These are phyloP conservation scores for Entomortierella chlamydospora DNA, from an alignment of 192 early-diverging fungal species.

Conservation along the genomic window DNA sequence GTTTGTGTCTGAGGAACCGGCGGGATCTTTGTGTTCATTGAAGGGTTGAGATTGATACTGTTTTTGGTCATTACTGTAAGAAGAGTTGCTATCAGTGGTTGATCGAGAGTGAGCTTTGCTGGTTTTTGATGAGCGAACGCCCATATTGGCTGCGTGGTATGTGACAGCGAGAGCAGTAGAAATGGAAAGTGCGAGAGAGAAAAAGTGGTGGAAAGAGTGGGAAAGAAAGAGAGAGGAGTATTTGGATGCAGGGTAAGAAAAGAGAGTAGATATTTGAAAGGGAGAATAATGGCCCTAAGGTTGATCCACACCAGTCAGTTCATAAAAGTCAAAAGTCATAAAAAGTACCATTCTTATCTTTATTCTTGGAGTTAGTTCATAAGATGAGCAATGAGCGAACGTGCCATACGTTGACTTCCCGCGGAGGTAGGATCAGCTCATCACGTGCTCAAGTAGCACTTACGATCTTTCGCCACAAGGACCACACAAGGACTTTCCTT, in stretches of 20 bases:
- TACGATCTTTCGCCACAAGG: not conserved
- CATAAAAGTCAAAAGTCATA: too few species aligned
- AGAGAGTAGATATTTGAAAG: too few species aligned
- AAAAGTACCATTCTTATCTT: too few species aligned
- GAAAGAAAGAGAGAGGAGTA: not conserved
- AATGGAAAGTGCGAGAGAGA: not conserved
- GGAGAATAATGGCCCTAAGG: too few species aligned
- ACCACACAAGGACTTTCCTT: not conserved
- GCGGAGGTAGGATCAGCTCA: too few species aligned
- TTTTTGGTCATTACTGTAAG: not conserved
- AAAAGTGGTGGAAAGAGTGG: not conserved
- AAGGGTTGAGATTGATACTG: too few species aligned
- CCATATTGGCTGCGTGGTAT: slow-evolving; percentile 13
- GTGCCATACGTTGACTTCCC: too few species aligned
- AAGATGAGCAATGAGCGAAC: too few species aligned
- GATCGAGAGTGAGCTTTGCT: slow-evolving; percentile 28
- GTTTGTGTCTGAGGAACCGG: not conserved
- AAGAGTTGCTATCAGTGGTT: slow-evolving; percentile 10
- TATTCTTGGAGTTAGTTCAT: too few species aligned
- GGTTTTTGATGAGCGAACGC: slow-evolving; percentile 23
- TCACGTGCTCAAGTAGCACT: not conserved
- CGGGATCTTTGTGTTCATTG: not conserved
- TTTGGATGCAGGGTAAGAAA: too few species aligned
- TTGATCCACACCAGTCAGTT: too few species aligned
- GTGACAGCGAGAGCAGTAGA: too few species aligned